These are phyloP conservation scores for Phaeotremella skinneri DNA, from an alignment of 768 basidiomycete species.

Conservation along the genomic window DNA sequence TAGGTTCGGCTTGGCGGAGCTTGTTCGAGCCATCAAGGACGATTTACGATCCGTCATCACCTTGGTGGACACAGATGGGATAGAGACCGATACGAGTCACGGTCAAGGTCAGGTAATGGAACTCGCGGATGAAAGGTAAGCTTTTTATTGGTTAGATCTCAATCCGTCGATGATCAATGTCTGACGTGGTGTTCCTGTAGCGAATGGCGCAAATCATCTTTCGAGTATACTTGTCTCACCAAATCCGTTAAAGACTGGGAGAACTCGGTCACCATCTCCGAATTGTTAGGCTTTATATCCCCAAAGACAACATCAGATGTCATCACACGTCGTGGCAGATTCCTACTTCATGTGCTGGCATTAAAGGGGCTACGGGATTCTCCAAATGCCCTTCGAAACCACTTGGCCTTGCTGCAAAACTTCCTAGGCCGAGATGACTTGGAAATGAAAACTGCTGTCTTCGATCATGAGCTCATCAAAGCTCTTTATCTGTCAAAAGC, in stretches of 20 bases:
- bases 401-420: not conserved
- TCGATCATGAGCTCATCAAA: constrained; percentile 12
- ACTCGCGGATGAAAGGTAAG: constrained; percentile 8
- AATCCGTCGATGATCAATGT: not conserved
- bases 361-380: constrained; percentile 1
- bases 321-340: constrained; percentile 6
- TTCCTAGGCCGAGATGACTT: not conserved
- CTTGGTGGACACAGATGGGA: not conserved
- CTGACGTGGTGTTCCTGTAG: not conserved
- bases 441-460: constrained; percentile 3
- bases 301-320: not conserved
- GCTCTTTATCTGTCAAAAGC: constrained; percentile 5
- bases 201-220: constrained; percentile 13
- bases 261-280: not conserved
- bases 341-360: constrained; percentile 11
- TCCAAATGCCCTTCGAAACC: not conserved
- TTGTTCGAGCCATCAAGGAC: constrained; percentile 21
- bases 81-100: not conserved
- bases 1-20: constrained; percentile 23
- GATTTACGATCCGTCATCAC: constrained; percentile 17
- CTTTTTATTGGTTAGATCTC: not conserved
- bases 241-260: not conserved
- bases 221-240: constrained; percentile 13
- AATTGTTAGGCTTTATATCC: constrained; percentile 5
- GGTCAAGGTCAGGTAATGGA: not conserved